Conservation (phyloP, 768 basidiomycete species). For the Ramaria sp. region DNA sequence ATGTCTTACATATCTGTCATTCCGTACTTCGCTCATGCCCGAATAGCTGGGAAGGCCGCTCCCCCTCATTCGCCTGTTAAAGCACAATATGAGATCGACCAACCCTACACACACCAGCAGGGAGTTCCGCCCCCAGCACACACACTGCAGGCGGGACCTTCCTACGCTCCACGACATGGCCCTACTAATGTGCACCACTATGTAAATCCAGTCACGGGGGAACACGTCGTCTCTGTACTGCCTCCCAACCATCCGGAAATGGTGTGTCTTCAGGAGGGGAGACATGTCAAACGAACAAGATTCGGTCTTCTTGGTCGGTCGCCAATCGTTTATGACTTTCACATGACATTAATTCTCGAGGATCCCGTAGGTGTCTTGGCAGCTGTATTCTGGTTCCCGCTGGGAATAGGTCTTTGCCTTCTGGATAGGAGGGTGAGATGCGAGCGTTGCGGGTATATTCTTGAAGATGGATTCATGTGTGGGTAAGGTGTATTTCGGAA, state of each 20-base stretch:
- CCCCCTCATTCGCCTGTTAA: neutral
- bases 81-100: neutral
- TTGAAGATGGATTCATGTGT: slow-evolving; percentile 25
- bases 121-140: neutral
- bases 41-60: neutral
- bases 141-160: slow-evolving; percentile 1
- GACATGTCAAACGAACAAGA: slow-evolving; percentile 50
- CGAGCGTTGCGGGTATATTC: slow-evolving; percentile 30
- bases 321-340: neutral
- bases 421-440: slow-evolving; percentile 66
- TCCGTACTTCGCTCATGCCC: neutral
- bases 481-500: neutral
- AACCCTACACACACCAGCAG: neutral
- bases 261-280: slow-evolving; percentile 71
- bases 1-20: neutral
- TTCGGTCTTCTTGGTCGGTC: slow-evolving; percentile 62
- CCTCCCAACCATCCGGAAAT: slow-evolving; percentile 78
- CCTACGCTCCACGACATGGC: neutral
- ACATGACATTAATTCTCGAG: neutral
- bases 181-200: slow-evolving; percentile 58
- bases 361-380: slow-evolving; percentile 53
- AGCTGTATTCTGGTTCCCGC: slow-evolving; percentile 78
- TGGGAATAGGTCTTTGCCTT: slow-evolving; percentile 69
- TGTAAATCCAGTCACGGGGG: slow-evolving; percentile 47
- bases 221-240: slow-evolving; percentile 48